Evolutionary conservation across 495 filamentous ascomycete genomes (phyloP).

Genomic region (Lasiosphaeria hispida): DNA sequence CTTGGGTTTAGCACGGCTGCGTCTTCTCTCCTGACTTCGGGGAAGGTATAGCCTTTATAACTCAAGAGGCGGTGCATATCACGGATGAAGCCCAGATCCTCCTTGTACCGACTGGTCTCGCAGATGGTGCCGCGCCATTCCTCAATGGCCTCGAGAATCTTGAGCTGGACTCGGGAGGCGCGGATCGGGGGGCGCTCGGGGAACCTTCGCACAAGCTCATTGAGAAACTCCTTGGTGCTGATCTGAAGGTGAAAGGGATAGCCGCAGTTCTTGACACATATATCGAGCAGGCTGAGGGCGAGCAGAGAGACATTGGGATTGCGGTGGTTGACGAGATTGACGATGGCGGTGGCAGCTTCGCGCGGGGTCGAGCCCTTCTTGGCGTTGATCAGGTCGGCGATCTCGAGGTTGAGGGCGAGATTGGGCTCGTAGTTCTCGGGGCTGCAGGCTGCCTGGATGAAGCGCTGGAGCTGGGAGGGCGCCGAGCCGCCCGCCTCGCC

Average conservation of each 20-base stretch:
- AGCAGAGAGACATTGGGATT: constrained; percentile 92
- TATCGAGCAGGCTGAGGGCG: constrained; percentile 90
- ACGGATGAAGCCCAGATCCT: constrained; percentile 91
- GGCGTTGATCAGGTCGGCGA: constrained; percentile 91
- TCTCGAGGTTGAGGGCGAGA: constrained; percentile 93
- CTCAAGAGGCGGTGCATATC: constrained; percentile 96
- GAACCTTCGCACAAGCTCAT: constrained; percentile 95
- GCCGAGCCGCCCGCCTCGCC: constrained; percentile 74
- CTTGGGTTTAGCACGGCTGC: constrained; percentile 96
- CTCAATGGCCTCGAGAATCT: constrained; percentile 94
- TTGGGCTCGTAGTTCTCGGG: constrained; percentile 97
- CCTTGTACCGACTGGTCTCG: constrained; percentile 94
- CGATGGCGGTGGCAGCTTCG: constrained; percentile 92
- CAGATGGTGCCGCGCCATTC: constrained; percentile 99
- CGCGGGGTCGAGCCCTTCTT: constrained; percentile 97
- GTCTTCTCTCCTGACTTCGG: constrained; percentile 87
- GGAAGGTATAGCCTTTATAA: constrained; percentile 96
- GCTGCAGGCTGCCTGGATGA: constrained; percentile 93
- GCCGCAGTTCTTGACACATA: constrained; percentile 99
- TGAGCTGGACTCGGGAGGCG: constrained; percentile 79
- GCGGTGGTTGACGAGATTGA: constrained; percentile 91
- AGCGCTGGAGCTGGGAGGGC: constrained; percentile 84
- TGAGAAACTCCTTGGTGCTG: constrained; percentile 96
- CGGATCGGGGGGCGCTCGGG: constrained; percentile 89
- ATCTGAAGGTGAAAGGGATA: constrained; percentile 99